Base-by-base conservation (phyloP, 345 rosid species). In the Gossypium arboreum region DNA sequence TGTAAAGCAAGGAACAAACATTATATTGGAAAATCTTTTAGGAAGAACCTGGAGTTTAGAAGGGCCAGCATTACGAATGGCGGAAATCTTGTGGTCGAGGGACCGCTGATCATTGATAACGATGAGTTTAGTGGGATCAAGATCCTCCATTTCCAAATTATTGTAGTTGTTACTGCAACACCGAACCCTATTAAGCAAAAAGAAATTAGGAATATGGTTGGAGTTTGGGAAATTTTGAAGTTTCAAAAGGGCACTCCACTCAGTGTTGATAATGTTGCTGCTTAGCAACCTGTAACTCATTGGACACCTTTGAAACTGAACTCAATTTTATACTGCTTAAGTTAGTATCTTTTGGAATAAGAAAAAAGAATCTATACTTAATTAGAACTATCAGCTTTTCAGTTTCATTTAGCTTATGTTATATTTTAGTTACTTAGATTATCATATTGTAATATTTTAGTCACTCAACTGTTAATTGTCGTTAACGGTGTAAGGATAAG, bases 31-130 rank as follows among this genome's bases (percentile, higher is more conserved):
- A 25, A 16, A 7, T 4, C 9, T 2, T 43, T 59, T 59, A 39
- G 2, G 51, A 61, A 41, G 48, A 76, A 93, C 97, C 98, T 93
- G 98, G 50, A 93, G 89, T 84, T 89, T 93, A 51, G 89, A 71
- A 64, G 93, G 89, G 83, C 93, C 93, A 12, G 86, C 93, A 45
- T 24, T 62, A 61, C 92, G 86, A 77, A 91, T 88, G 41, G 86
- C 84, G 41, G 83, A 63, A 48, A 87, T 81, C 80, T 89, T 93
- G 18, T 78, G 68, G 9, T 84, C 62, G 57, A 93, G 83, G 48
- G 75, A 85, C 10, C 73, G 81, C 41, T 80, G 83, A 76, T 91
- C 80, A 22, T 71, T 85, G 4, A 79, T 80, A 20, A 88, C 81
- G 9, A 85, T 83, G 61, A 77, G 66, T 29, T 76, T 81, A 11